Percentiles rank a stretch among this genome's conserved stretches.
Conservation (phyloP, 2,329 filamentous ascomycete genomes). For the Aspergillus carbonarius region DNA sequence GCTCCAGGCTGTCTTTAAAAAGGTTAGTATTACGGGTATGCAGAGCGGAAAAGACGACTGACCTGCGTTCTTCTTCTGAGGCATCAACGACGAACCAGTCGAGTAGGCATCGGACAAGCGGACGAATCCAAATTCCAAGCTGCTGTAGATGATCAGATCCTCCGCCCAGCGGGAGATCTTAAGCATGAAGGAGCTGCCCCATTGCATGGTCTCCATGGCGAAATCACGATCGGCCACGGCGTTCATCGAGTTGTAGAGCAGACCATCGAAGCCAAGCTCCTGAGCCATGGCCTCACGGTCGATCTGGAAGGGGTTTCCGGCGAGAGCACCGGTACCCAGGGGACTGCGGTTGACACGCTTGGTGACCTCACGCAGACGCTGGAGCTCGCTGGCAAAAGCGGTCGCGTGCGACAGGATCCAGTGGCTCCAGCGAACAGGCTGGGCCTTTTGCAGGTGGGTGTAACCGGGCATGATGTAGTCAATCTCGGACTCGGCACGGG, state of each 20-base stretch:
- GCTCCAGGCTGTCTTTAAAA: constrained; percentile 62
- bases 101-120: constrained; percentile 75
- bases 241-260: constrained; percentile 75
- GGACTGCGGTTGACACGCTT: constrained; percentile 71
- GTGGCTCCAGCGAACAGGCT: constrained; percentile 78
- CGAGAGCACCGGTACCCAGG: constrained; percentile 73
- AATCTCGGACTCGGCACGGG: constrained; percentile 71
- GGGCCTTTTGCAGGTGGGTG: constrained; percentile 80
- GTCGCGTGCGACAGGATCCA: constrained; percentile 76
- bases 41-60: neutral
- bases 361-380: constrained; percentile 72
- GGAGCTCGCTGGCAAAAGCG: constrained; percentile 70
- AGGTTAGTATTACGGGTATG: neutral
- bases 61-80: constrained; percentile 74
- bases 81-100: constrained; percentile 75
- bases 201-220: constrained; percentile 76
- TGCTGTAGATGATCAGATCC: constrained; percentile 81
- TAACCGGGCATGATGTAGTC: constrained; percentile 83
- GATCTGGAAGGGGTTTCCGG: constrained; percentile 79
- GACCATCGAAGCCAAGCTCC: constrained; percentile 75
- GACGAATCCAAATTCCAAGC: constrained; percentile 74
- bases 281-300: constrained; percentile 75
- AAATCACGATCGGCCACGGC: constrained; percentile 79
- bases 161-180: constrained; percentile 80
- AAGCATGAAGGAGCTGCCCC: constrained; percentile 73